Evolutionary conservation across 83 land plant species (phyloP), one percentile per base, ranked within the genome.

Genomic region (Thuja plicata): DNA sequence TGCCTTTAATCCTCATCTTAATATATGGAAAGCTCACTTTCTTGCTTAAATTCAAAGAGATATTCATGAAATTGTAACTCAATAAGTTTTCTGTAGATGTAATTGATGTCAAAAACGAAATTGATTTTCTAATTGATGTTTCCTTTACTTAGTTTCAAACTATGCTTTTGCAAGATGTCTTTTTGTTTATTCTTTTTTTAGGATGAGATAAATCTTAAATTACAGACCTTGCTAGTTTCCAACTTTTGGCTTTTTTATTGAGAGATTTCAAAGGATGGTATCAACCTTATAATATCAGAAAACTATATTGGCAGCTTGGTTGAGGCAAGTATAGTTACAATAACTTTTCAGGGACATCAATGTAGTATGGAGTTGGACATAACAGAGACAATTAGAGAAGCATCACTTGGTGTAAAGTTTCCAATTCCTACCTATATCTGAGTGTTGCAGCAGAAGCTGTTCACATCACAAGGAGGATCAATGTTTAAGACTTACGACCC

Each of bases 161-260:
- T 27, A 93, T 97, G 95, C 93, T 97, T 34, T 88, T 97, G 86
- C 91, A 83, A 91, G 97, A 97, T 96, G 91, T 94, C 46, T 97
- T 94, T 90, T 78, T 88, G 40, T 88, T 95, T 70, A 97, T 95
- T 89, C 90, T 90, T 90, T 89, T 89, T 89, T 88, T 90, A 92
- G 13, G 98, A 93, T 87, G 94, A 93, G 66, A 94, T 90, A 86
- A 97, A 94, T 90, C 87, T 87, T 97, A 52, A 97, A 98, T 87
- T 97, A 97, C 89, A 97, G 99, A 66, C 97, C 98, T 40, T 97
- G 99, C 91, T 98, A 96, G 98, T 97, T 97, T 88, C 99, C 98
- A 45, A 97, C 99, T 24, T 94, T 96, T 87, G 99, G 98, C 1
- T 97, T 97, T 92, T 89, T 97, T 87, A 97, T 97, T 45, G 98